A percentile compares a stretch with the other conserved stretches of the same genome.
Evolutionary conservation across 208 protist species (phyloP).

Genomic region (Wallacemonas sp.): DNA sequence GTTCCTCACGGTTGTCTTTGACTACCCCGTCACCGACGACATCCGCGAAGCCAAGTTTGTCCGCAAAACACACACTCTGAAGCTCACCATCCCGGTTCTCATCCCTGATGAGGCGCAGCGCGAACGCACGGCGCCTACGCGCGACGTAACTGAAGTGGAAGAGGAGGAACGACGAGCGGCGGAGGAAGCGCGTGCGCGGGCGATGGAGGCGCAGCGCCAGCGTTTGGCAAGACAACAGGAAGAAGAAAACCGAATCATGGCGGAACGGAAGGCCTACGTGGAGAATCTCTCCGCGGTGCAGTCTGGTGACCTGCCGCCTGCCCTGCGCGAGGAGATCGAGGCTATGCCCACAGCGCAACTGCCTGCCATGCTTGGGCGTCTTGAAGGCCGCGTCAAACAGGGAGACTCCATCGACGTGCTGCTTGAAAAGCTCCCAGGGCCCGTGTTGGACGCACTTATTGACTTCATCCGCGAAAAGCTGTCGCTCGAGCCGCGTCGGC

Average conservation of each 20-base stretch:
- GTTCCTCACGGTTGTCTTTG: constrained; percentile 62
- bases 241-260: constrained; percentile 66
- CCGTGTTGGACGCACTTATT: constrained; percentile 55
- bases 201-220: constrained; percentile 26
- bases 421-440: constrained; percentile 76
- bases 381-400: constrained; percentile 54
- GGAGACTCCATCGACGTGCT: constrained; percentile 83
- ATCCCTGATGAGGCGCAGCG: constrained; percentile 73
- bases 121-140: constrained; percentile 34
- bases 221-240: constrained; percentile 26
- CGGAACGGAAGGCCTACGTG: constrained; percentile 65
- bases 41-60: constrained; percentile 69
- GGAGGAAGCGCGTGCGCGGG: constrained; percentile 21
- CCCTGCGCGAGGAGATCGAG: constrained; percentile 68
- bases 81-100: constrained; percentile 51
- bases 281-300: constrained; percentile 76
- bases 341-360: constrained; percentile 73
- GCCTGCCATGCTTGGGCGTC: constrained; percentile 56
- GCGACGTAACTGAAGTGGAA: constrained; percentile 65
- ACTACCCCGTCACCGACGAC: constrained; percentile 80
- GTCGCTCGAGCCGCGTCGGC: constrained; percentile 41
- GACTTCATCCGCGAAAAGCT: constrained; percentile 77
- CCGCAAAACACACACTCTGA: constrained; percentile 57
- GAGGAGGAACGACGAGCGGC: constrained; percentile 52
- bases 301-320: constrained; percentile 70